These are phyloP conservation scores for Flaveria ramosissima DNA, from an alignment of 129 eudicot species.

Conservation along the genomic window DNA sequence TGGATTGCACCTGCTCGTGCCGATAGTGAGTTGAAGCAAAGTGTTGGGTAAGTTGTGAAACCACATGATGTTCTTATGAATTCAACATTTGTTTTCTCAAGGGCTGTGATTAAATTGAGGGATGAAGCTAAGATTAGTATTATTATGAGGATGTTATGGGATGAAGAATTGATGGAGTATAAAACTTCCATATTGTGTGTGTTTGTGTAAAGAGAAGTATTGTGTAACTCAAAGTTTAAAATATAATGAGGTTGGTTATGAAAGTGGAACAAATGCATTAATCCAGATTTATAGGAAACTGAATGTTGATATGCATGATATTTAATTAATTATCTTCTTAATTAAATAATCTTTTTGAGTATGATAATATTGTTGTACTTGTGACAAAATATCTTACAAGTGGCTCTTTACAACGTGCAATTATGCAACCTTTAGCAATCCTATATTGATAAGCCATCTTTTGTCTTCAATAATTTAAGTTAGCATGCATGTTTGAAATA, in stretches of 20 bases:
- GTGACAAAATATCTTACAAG: no score
- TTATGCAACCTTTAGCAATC: no score
- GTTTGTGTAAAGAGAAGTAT: conserved; percentile 3
- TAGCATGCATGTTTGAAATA: no score
- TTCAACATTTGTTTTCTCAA: conserved; percentile 22
- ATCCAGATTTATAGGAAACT: conserved; percentile 15
- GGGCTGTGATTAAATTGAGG: conserved; percentile 17
- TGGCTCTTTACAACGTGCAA: no score
- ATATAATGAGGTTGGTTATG: conserved; percentile 18
- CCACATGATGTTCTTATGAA: conserved; percentile 47
- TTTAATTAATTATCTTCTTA: no score
- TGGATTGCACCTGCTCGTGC: conserved; percentile 38
- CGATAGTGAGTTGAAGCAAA: conserved; percentile 50
- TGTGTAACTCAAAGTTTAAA: not conserved
- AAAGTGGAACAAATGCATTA: conserved; percentile 17
- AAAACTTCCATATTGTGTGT: conserved; percentile 11
- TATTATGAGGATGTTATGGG: conserved; percentile 11
- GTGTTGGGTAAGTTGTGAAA: conserved; percentile 42
- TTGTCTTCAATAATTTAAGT: no score
- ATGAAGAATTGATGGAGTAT: not conserved
- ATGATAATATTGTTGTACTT: no score
- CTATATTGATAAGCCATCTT: no score
- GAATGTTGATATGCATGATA: not conserved
- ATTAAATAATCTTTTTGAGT: no score
- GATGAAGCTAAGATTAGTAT: conserved; percentile 12